Conservation (phyloP, 2,329 filamentous ascomycete genomes). For the Aspergillus vadensis region DNA sequence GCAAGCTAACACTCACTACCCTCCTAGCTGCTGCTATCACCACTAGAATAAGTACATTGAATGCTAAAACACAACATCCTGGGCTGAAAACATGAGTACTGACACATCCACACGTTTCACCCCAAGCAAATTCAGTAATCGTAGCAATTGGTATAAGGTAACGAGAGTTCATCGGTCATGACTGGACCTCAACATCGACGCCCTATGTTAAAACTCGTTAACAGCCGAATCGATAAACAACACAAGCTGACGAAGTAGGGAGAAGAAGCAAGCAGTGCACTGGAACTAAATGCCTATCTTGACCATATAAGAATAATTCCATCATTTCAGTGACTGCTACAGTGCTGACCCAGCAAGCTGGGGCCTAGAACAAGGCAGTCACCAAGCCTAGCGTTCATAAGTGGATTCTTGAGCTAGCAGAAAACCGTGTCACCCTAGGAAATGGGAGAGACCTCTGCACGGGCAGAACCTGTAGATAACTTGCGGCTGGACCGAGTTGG, state of each 20-base stretch:
- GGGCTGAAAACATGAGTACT: not conserved
- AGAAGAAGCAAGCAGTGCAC: not conserved
- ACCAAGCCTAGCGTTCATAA: conserved; percentile 18
- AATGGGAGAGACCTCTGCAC: conserved; percentile 20
- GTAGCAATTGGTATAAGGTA: conserved; percentile 1
- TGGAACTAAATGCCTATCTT: not conserved
- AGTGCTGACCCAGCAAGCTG: conserved; percentile 10
- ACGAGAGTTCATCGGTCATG: not conserved
- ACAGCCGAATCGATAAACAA: not conserved
- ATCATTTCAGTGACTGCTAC: conserved; percentile 19
- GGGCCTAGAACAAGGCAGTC: conserved; percentile 21
- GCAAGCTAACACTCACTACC: not conserved
- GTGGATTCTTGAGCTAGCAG: conserved; percentile 27
- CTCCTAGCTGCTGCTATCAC: not conserved
- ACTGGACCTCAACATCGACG: not conserved
- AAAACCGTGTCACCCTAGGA: conserved; percentile 21
- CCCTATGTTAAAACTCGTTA: too few relatives aligned
- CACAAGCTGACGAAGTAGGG: not conserved
- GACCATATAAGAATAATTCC: conserved; percentile 17
- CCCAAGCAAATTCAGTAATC: not conserved
- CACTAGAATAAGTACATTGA: too few relatives aligned
- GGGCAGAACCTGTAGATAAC: conserved; percentile 22
- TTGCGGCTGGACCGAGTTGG: conserved; percentile 29
- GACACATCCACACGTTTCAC: not conserved
- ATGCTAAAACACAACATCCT: not conserved